Conservation (phyloP, 768 basidiomycete species). For the Phlebiopsis flavidoalba region DNA sequence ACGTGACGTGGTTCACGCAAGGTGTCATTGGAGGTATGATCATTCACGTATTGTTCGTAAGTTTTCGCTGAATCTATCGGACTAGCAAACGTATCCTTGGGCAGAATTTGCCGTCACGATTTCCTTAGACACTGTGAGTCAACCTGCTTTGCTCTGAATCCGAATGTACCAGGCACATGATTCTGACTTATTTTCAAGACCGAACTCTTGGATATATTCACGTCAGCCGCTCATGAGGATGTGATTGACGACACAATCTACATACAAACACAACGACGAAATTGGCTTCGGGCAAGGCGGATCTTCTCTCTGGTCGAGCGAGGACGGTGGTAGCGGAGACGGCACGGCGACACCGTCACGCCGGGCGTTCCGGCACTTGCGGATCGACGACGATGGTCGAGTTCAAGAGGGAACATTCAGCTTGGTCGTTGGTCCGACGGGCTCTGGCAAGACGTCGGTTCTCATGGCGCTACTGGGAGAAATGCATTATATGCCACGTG, state of each 20-base stretch:
- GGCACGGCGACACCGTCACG: slow-evolving; percentile 5
- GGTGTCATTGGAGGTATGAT: too few species aligned
- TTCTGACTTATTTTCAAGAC: slow-evolving; percentile 11
- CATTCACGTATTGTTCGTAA: slow-evolving; percentile 9
- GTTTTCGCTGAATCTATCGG: background rate
- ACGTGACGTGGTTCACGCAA: slow-evolving; percentile 23
- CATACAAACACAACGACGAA: background rate
- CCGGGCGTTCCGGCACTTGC: slow-evolving; percentile 19
- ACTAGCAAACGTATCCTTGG: slow-evolving; percentile 55
- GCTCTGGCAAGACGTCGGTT: slow-evolving; percentile 27
- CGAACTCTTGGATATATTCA: slow-evolving; percentile 24
- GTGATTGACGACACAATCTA: slow-evolving; percentile 1
- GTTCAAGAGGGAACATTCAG: slow-evolving; percentile 25
- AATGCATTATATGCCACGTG: slow-evolving; percentile 25
- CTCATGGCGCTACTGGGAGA: slow-evolving; percentile 29
- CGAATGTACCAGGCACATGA: background rate
- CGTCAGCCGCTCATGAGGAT: background rate
- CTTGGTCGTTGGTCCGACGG: slow-evolving; percentile 27
- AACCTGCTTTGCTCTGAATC: too few species aligned
- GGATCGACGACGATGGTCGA: slow-evolving; percentile 22
- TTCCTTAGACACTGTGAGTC: slow-evolving; percentile 29
- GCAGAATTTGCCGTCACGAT: slow-evolving; percentile 46
- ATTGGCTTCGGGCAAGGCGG: slow-evolving; percentile 22
- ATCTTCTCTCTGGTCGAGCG: slow-evolving; percentile 24
- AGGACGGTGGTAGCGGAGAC: background rate